Percentiles rank a stretch among this genome's conserved stretches.
phyloP scores from a whole-genome alignment of 805 yeast genomes.

The Barnettozyma californica region DNA sequence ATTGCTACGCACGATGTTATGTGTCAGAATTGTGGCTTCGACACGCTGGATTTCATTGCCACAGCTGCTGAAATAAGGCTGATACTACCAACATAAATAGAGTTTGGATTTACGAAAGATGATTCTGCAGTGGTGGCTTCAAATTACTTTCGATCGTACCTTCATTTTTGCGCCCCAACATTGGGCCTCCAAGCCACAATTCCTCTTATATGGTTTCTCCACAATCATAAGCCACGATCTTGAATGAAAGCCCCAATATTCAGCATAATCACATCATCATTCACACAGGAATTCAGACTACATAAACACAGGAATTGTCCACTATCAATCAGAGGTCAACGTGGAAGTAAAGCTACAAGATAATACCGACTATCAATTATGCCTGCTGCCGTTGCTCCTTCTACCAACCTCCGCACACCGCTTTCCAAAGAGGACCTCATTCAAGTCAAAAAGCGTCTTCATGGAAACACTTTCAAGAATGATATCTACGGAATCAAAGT shows the following conservation, averaged over 20 bases:
- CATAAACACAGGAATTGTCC: background rate
- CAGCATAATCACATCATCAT: background rate
- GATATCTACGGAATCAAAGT: conserved; percentile 1
- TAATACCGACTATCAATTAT: no score
- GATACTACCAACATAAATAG: no score
- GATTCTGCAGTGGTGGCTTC: background rate
- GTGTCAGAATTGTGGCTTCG: background rate
- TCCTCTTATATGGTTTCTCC: background rate
- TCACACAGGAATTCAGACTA: background rate
- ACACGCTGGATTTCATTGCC: background rate
- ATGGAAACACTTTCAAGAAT: background rate
- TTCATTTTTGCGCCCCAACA: no score
- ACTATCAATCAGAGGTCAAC: no score
- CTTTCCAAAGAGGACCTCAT: background rate
- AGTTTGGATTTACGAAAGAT: no score
- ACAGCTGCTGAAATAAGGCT: background rate
- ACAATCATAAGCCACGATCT: background rate
- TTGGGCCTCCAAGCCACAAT: background rate
- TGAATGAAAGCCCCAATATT: background rate
- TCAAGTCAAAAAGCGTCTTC: background rate
- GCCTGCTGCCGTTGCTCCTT: background rate
- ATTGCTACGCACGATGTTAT: background rate
- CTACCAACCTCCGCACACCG: background rate
- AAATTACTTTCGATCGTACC: background rate
- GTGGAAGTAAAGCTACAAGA: no score